These are phyloP conservation scores for Tylopilus sp. DNA, from an alignment of 768 basidiomycete genomes.

Conservation along the genomic window DNA sequence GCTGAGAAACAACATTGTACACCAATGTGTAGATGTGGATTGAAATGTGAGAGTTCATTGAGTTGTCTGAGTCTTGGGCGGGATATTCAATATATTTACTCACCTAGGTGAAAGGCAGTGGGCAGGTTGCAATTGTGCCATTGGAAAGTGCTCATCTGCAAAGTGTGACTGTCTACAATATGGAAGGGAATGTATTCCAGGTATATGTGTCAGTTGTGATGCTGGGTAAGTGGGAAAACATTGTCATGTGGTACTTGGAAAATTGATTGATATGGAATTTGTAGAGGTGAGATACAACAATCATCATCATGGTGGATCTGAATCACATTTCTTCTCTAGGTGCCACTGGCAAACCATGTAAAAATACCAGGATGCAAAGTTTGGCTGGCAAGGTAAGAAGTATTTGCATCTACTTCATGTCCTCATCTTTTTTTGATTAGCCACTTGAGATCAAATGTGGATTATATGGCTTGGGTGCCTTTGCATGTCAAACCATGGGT, in stretches of 20 bases:
- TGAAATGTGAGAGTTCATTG: constrained; percentile 33
- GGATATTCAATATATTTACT: not conserved
- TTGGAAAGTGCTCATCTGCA: constrained; percentile 27
- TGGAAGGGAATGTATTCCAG: constrained; percentile 51
- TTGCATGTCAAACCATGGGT: constrained; percentile 31
- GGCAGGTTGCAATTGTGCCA: constrained; percentile 9
- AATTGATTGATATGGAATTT: too few relatives aligned
- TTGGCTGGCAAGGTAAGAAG: constrained; percentile 18
- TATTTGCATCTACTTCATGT: not conserved
- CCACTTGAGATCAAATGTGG: constrained; percentile 34
- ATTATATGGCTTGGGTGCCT: constrained; percentile 44
- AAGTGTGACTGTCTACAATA: constrained; percentile 37
- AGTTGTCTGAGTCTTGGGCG: not conserved
- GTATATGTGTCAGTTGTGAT: constrained; percentile 44
- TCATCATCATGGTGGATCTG: not conserved
- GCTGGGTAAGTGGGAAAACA: constrained; percentile 33
- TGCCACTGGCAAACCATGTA: constrained; percentile 16
- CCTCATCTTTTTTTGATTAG: constrained; percentile 24
- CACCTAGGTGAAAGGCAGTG: constrained; percentile 14
- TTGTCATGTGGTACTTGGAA: not conserved
- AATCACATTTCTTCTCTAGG: constrained; percentile 13
- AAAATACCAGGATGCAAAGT: constrained; percentile 30
- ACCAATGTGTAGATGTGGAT: constrained; percentile 45
- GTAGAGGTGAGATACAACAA: constrained; percentile 20
- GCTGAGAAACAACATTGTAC: constrained; percentile 40